Evolutionary conservation across 2,329 filamentous ascomycete genomes (phyloP).

Genomic region (Gaeumannomyces tritici): DNA sequence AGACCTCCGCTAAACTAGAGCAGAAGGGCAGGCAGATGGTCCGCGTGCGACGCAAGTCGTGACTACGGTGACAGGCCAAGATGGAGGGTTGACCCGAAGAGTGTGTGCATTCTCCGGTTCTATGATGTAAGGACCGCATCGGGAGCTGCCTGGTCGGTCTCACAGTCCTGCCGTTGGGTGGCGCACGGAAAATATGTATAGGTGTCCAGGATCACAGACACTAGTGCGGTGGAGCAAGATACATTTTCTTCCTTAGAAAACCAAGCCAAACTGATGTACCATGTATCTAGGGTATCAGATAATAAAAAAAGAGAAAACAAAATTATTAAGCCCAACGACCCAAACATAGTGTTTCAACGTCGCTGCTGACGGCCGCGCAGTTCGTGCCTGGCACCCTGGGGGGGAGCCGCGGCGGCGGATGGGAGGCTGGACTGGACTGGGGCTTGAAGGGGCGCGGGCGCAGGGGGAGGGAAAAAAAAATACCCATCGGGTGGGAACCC

Average conservation of each 20-base stretch:
- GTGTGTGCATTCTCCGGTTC: background rate
- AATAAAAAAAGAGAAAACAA: background rate
- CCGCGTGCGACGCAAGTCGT: background rate
- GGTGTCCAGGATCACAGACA: no score
- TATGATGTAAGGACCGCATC: background rate
- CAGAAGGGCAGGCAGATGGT: background rate
- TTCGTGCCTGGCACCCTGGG: no score
- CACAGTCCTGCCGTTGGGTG: no score
- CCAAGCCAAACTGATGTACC: no score
- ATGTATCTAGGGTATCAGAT: no score
- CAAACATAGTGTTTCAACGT: background rate
- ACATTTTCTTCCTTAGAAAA: no score
- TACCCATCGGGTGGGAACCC: background rate
- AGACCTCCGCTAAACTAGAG: background rate
- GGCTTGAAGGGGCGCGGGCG: no score
- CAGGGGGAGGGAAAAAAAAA: background rate
- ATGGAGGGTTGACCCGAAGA: background rate
- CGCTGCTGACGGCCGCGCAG: no score
- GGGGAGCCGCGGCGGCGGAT: background rate
- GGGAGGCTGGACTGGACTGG: background rate
- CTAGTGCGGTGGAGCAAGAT: no score
- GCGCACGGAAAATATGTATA: no score
- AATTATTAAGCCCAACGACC: background rate
- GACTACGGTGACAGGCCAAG: background rate
- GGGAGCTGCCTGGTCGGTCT: no score